Base-by-base conservation (phyloP, 2,329 filamentous ascomycete genomes). In the Trichoderma brevicompactum region DNA sequence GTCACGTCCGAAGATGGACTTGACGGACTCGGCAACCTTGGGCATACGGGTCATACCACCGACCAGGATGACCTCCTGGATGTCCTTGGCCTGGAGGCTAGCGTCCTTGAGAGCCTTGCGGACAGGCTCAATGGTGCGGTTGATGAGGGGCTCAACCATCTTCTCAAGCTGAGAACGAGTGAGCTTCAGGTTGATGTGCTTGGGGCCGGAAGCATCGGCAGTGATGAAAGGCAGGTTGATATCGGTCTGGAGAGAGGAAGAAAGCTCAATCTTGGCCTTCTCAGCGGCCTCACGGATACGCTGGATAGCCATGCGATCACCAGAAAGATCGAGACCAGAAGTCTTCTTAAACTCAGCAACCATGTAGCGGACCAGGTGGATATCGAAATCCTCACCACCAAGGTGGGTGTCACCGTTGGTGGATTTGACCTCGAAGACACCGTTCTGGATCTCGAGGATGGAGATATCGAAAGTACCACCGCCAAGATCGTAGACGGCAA, bases 21-120 rank as follows among this genome's bases (percentile, higher is more conserved):
- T 97, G 79, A 97, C 94, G 50, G 93, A 95, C 84, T 97, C 93
- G 69, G 88, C 86, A 72, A 98, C 94, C 90, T 97, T 97, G 79
- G 94, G 94, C 94, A 98, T 98, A 84, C 94, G 94, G 74, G 94
- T 97, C 94, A 97, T 97, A 82, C 94, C 94, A 89, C 94, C 94
- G 64, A 98, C 94, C 49, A 98, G 90, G 79, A 98, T 97, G 73
- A 98, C 92, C 78, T 98, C 94, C 82, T 97, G 92, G 78, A 98
- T 96, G 68, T 97, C 94, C 84, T 93, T 96, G 73, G 94, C 88
- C 79, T 92, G 85, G 53, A 98, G 88, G 80, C 89, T 89, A 78
- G 94, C 94, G 80, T 98, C 94, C 88, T 97, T 97, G 67, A 98
- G 85, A 19, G 94, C 94, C 88, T 97, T 97, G 81, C 93, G 92